These are phyloP conservation scores for Cystobasidium sp. DNA, from an alignment of 1,284 basidiomycete genomes.

Conservation along the genomic window DNA sequence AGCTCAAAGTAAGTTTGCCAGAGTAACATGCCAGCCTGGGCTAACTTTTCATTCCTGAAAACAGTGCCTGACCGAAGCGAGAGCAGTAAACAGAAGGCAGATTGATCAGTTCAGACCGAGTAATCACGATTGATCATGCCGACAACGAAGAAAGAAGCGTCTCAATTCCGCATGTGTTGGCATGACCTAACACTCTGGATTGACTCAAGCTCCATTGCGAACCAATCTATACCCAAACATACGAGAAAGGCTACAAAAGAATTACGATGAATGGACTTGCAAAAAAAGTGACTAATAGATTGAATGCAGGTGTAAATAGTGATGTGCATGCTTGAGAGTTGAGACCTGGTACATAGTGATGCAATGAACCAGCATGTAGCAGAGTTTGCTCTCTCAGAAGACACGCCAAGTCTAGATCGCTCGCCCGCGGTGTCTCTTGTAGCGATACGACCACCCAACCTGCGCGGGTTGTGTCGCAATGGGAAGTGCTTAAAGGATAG, in stretches of 20 bases:
- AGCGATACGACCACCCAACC: no score
- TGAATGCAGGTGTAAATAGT: neutral
- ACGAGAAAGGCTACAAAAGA: no score
- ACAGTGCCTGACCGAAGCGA: constrained; percentile 45
- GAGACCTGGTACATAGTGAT: neutral
- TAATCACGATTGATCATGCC: no score
- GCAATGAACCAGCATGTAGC: neutral
- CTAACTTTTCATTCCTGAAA: neutral
- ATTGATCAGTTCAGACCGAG: constrained; percentile 1
- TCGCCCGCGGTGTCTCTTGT: no score
- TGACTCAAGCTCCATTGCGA: no score
- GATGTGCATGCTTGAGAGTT: neutral
- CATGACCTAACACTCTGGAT: no score
- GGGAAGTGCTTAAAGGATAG: constrained; percentile 17
- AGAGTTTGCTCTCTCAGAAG: neutral
- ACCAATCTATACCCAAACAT: no score
- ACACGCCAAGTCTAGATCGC: no score
- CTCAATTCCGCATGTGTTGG: no score
- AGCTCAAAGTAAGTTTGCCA: constrained; percentile 23
- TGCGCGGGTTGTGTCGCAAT: neutral
- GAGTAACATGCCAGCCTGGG: neutral
- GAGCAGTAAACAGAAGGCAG: constrained; percentile 37
- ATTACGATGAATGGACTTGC: no score
- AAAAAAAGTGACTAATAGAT: neutral
- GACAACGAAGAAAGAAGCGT: no score